These are phyloP conservation scores for Solanum medicagineum DNA, from an alignment of 257 asterid genomes.

Conservation along the genomic window DNA sequence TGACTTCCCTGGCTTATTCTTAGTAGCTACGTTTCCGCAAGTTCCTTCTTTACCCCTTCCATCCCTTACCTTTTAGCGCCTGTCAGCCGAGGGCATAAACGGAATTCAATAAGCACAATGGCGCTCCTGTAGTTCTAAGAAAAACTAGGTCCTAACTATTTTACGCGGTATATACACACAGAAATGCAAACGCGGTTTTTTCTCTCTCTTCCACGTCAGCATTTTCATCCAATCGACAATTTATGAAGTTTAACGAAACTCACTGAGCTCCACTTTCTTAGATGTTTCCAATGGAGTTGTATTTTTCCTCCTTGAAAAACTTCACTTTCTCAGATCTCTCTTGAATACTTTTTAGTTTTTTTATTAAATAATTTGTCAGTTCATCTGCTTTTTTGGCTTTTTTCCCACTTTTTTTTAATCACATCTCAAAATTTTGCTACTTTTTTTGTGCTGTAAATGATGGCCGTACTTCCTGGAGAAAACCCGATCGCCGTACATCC, in stretches of 20 bases:
- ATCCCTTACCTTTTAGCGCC: too few species aligned
- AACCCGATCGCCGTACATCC: constrained; percentile 50
- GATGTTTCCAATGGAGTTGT: not conserved
- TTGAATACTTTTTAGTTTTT: constrained; percentile 3
- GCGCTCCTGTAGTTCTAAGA: not conserved
- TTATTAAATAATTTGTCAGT: not conserved
- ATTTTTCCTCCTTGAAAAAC: not conserved
- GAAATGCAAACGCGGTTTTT: constrained; percentile 28
- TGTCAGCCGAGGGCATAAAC: not conserved
- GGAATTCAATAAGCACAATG: not conserved
- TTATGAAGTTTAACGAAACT: not conserved
- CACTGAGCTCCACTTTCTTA: not conserved
- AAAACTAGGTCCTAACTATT: not conserved
- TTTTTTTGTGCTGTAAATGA: not conserved
- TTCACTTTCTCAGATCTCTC: not conserved
- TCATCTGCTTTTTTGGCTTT: not conserved
- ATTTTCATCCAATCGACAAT: not conserved
- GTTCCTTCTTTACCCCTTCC: constrained; percentile 19
- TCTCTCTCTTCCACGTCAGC: not conserved
- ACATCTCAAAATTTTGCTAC: not conserved
- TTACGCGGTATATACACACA: constrained; percentile 49
- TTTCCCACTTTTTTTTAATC: not conserved
- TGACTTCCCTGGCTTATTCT: constrained; percentile 26
- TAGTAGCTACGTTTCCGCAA: constrained; percentile 22
- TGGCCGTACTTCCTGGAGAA: constrained; percentile 47